These are phyloP conservation scores for Pythium myriotylum DNA, from an alignment of 352 stramenopile genomes.

Conservation along the genomic window DNA sequence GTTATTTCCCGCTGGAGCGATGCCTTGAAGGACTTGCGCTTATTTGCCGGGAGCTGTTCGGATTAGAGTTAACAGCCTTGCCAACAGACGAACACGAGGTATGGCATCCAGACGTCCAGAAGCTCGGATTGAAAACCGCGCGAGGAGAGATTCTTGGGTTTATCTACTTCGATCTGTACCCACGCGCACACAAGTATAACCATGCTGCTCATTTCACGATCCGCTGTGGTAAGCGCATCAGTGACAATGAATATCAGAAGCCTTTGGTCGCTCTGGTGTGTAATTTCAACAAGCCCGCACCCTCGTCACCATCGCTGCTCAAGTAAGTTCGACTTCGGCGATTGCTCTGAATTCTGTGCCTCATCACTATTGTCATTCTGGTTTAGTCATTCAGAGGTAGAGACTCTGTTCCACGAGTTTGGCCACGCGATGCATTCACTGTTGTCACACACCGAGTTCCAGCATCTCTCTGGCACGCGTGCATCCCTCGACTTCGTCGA, in stretches of 20 bases:
- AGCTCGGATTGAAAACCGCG: slow-evolving; percentile 84
- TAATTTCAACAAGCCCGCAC: slow-evolving; percentile 86
- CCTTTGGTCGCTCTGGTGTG: slow-evolving; percentile 94
- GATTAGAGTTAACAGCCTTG: slow-evolving; percentile 83
- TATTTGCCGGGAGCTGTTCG: slow-evolving; percentile 91
- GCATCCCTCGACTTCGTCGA: slow-evolving; percentile 95
- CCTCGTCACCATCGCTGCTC: slow-evolving; percentile 68
- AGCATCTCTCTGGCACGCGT: slow-evolving; percentile 96
- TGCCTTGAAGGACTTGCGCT: slow-evolving; percentile 91
- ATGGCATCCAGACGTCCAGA: slow-evolving; percentile 90
- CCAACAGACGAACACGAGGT: slow-evolving; percentile 79
- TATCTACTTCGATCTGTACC: slow-evolving; percentile 97
- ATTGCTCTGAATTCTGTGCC: not conserved
- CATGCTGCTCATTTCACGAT: slow-evolving; percentile 96
- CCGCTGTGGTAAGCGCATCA: slow-evolving; percentile 87
- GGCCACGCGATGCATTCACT: slow-evolving; percentile 97
- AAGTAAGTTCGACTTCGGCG: slow-evolving; percentile 35
- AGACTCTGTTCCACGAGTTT: slow-evolving; percentile 99
- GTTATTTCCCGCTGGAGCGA: slow-evolving; percentile 92
- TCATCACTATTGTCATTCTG: not conserved
- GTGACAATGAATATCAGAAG: slow-evolving; percentile 84
- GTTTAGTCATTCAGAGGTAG: slow-evolving; percentile 92
- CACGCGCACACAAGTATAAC: slow-evolving; percentile 84
- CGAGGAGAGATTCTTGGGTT: slow-evolving; percentile 73
- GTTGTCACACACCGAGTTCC: slow-evolving; percentile 95